Evolutionary conservation across 1,284 basidiomycete genomes (phyloP), one percentile per base, ranked within the genome.

Genomic region (Phellopilus nigrolimitatus): DNA sequence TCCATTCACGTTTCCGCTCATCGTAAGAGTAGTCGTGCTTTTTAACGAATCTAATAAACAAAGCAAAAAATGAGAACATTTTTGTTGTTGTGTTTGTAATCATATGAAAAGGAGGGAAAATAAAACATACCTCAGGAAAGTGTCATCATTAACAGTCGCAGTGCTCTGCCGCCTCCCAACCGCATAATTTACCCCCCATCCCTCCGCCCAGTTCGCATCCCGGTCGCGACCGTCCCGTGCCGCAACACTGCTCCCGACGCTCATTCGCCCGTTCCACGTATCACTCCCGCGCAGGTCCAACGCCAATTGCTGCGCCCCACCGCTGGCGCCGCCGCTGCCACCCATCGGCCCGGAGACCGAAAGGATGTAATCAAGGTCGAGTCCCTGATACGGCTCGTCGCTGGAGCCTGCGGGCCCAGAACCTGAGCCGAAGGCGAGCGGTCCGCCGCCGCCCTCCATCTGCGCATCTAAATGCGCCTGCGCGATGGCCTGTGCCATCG

Each of bases 111-210:
- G 38, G 21, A 47, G 27, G 13, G 13, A 8, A 22, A 39, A 22
- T 13, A 70, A 65, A 15, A 84, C 60, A 31, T 75, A 76, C 49
- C 69, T 71, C 40, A 71, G 70, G 60, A 88, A 88, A 7, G 80
- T 68, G 60, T 87, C 83, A 34, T 80, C 80, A 34, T 73, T 70
- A 49, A 68, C 66, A 1, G 76, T 78, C 5, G 72, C 68, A 1
- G 74, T 73, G 56, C 80, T 82, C 27, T 74, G 71, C 19, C 76
- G 64, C 30, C 75, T 68, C 27, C 67, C 65, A 27, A 64, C 65
- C 46, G 63, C 59, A n/a, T 48, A 48, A 36, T 57, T 53, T 3
- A 50, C 41, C 24, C 54, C 54, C 31, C 59, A 55, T n/a, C 49
- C 53, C 19, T 60, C 49, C 5, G 57, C 47, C 56, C 57, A 39